Evolutionary conservation across 192 early-diverging fungal genomes (phyloP).

Genomic region (Dissophora ornata): DNA sequence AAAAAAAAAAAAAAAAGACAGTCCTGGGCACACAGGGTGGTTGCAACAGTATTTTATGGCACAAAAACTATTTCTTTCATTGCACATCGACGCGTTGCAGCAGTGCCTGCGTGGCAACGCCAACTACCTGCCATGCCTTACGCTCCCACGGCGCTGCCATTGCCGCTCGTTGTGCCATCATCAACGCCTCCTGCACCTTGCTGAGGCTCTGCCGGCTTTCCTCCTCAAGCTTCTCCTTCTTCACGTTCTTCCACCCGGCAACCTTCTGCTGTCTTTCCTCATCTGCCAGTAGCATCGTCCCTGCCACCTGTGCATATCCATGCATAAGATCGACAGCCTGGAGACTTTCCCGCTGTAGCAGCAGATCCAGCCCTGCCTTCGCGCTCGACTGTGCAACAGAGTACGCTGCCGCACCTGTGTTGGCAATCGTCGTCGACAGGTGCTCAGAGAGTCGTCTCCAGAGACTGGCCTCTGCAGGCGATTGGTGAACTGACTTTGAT

Average conservation of each 20-base stretch:
- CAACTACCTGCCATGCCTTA: constrained; percentile 57
- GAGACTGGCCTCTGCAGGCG: constrained; percentile 47
- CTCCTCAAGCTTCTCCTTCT: constrained; percentile 46
- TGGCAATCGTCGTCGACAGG: constrained; percentile 25
- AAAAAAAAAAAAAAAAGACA: neutral
- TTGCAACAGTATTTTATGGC: no score
- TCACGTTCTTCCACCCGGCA: constrained; percentile 36
- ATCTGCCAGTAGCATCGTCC: constrained; percentile 44
- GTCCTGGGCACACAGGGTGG: no score
- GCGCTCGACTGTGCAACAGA: constrained; percentile 53
- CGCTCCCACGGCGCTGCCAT: constrained; percentile 61
- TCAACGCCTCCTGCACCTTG: constrained; percentile 13
- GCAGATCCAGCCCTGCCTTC: constrained; percentile 27
- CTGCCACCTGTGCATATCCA: constrained; percentile 54
- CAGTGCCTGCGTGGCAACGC: constrained; percentile 13
- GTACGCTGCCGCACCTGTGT: constrained; percentile 13
- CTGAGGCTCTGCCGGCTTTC: constrained; percentile 27
- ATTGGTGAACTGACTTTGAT: constrained; percentile 57
- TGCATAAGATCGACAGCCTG: constrained; percentile 40
- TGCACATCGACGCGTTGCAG: neutral
- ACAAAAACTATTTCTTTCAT: no score
- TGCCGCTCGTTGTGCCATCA: constrained; percentile 54
- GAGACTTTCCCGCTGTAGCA: constrained; percentile 32
- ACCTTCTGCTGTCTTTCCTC: constrained; percentile 37
- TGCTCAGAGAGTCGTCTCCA: constrained; percentile 58